These are phyloP conservation scores for Albatrellus ellisii DNA, from an alignment of 768 basidiomycete genomes.

Conservation along the genomic window DNA sequence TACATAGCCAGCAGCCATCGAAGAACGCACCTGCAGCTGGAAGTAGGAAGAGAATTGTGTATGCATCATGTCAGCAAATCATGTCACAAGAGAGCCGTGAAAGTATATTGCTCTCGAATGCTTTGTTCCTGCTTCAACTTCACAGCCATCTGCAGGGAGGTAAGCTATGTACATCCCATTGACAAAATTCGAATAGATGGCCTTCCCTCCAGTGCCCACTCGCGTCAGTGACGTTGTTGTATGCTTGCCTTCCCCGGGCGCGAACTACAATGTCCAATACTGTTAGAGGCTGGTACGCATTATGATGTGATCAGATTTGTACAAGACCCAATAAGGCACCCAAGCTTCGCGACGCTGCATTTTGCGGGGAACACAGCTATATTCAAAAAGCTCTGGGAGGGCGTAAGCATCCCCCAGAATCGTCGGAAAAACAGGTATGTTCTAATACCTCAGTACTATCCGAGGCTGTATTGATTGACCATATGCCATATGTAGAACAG, in stretches of 20 bases:
- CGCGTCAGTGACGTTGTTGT: conserved; percentile 89
- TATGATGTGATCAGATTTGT: conserved; percentile 95
- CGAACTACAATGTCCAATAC: conserved; percentile 85
- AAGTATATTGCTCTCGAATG: conserved; percentile 97
- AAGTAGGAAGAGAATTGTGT: conserved; percentile 75
- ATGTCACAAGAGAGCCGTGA: conserved; percentile 16
- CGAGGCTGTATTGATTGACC: background rate
- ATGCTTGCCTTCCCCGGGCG: conserved; percentile 96
- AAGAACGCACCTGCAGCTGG: conserved; percentile 84
- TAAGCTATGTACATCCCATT: conserved; percentile 16
- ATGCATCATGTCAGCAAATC: background rate
- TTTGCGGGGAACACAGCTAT: conserved; percentile 94
- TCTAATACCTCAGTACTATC: background rate
- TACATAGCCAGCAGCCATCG: conserved; percentile 82
- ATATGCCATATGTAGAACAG: conserved; percentile 47
- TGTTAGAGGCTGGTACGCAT: conserved; percentile 89
- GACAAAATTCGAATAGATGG: background rate
- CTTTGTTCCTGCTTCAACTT: conserved; percentile 94
- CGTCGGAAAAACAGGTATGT: conserved; percentile 83
- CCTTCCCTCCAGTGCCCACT: conserved; percentile 60
- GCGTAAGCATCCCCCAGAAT: conserved; percentile 90
- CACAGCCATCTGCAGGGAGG: conserved; percentile 86
- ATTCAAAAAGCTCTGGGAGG: conserved; percentile 94
- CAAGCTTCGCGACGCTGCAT: conserved; percentile 77
- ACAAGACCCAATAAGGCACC: conserved; percentile 75